Conservation (phyloP, 208 protist genomes). For the Wallacemonas rigidus region DNA sequence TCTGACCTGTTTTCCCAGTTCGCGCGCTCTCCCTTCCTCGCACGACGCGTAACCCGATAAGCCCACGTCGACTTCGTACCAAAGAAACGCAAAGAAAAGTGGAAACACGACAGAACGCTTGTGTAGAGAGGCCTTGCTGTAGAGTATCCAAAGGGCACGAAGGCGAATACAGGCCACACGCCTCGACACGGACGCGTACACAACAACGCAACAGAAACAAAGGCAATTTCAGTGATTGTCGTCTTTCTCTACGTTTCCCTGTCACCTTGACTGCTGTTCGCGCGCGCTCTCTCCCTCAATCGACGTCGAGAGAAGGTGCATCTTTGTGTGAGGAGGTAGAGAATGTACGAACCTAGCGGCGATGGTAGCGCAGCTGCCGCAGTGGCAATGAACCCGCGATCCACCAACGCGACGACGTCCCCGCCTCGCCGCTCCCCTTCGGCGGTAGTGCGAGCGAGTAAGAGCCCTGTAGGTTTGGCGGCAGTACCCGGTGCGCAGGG, state of each 20-base stretch:
- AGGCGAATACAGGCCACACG: too few species aligned
- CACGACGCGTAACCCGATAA: too few species aligned
- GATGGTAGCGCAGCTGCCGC: not conserved
- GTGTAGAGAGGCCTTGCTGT: too few species aligned
- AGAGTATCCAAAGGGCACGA: too few species aligned
- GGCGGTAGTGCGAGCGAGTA: slow-evolving; percentile 1
- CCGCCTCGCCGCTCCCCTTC: slow-evolving; percentile 12
- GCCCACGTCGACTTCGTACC: too few species aligned
- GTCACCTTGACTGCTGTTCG: not conserved
- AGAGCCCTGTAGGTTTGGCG: not conserved
- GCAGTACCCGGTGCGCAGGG: not conserved
- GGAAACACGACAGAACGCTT: not conserved
- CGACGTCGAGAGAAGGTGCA: too few species aligned
- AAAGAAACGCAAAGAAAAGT: slow-evolving; percentile 1
- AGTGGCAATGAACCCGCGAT: not conserved
- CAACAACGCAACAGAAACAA: not conserved
- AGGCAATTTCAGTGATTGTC: not conserved
- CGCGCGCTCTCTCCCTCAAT: not conserved
- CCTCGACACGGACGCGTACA: not conserved
- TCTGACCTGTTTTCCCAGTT: not conserved
- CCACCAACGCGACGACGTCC: slow-evolving; percentile 1
- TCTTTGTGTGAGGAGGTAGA: not conserved
- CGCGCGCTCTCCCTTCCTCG: too few species aligned
- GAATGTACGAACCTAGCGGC: slow-evolving; percentile 12
- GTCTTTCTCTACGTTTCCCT: not conserved